These are phyloP conservation scores for Candida jianshihensis DNA, from an alignment of 805 yeast genomes.

Conservation along the genomic window DNA sequence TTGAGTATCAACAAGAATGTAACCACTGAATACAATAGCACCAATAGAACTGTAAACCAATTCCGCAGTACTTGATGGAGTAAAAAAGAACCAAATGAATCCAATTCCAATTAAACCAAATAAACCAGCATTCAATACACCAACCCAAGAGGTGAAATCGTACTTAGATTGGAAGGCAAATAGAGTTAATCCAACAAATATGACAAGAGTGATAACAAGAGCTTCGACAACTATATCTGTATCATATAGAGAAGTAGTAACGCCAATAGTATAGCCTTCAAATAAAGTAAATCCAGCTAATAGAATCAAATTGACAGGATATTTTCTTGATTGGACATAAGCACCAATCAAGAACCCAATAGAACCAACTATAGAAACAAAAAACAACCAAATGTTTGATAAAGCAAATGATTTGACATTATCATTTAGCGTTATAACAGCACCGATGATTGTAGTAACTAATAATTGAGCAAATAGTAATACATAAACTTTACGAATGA, in stretches of 20 bases:
- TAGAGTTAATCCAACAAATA: conserved; percentile 69
- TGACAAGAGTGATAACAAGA: conserved; percentile 54
- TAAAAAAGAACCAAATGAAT: conserved; percentile 58
- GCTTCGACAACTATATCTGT: conserved; percentile 65
- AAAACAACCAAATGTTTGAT: conserved; percentile 50
- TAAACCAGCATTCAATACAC: conserved; percentile 46
- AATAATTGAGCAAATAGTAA: conserved; percentile 59
- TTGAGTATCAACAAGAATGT: conserved; percentile 78
- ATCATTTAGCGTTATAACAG: conserved; percentile 37
- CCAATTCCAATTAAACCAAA: conserved; percentile 71
- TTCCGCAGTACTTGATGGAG: conserved; percentile 50
- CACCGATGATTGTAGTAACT: conserved; percentile 53
- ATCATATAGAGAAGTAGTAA: conserved; percentile 56
- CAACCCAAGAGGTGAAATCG: conserved; percentile 66
- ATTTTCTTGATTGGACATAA: conserved; percentile 52
- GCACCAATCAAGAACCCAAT: conserved; percentile 62
- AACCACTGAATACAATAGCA: conserved; percentile 65
- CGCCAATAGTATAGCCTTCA: conserved; percentile 69
- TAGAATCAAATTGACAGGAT: conserved; percentile 59
- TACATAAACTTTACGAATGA: conserved; percentile 73
- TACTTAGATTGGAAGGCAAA: conserved; percentile 76
- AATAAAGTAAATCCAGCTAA: conserved; percentile 63
- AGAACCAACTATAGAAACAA: conserved; percentile 50
- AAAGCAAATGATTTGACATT: conserved; percentile 48
- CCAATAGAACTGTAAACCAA: conserved; percentile 65